These are phyloP conservation scores for Lunasporangiospora selenospora DNA, from an alignment of 192 early-diverging fungal genomes.

Conservation along the genomic window DNA sequence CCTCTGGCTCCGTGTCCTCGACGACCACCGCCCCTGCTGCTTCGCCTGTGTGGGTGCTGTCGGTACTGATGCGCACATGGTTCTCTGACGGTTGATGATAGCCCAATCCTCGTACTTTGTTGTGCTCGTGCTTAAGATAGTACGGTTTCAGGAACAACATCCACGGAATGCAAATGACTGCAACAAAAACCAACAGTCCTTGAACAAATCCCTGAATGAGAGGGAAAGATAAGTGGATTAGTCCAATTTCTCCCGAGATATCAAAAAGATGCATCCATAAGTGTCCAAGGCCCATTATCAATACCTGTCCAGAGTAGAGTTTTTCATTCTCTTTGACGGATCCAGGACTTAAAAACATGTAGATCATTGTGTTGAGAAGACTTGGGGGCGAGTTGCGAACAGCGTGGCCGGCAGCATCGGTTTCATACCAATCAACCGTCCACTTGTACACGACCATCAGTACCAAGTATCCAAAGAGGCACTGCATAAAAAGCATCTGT, in stretches of 20 bases:
- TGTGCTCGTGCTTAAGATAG: conserved; percentile 77
- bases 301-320: conserved; percentile 84
- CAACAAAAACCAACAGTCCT: conserved; percentile 73
- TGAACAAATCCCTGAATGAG: conserved; percentile 67
- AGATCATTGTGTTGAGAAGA: conserved; percentile 94
- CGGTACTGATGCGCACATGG: conserved; percentile 21
- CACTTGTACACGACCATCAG: conserved; percentile 93
- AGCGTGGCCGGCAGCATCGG: conserved; percentile 60
- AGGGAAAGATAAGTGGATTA: conserved; percentile 11
- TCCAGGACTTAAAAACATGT: conserved; percentile 95
- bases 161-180: conserved; percentile 90
- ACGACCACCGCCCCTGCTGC: conserved; percentile 54
- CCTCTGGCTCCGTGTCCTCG: conserved; percentile 57
- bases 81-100: conserved; percentile 59
- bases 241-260: not conserved
- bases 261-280: not conserved
- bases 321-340: conserved; percentile 63
- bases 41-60: conserved; percentile 23
- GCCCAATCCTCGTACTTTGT: conserved; percentile 65
- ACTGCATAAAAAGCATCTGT: conserved; percentile 87
- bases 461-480: conserved; percentile 93
- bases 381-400: conserved; percentile 80
- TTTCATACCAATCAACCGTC: conserved; percentile 82
- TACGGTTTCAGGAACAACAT: conserved; percentile 92
- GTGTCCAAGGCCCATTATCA: not conserved